Conservation (phyloP, 2,329 filamentous ascomycete genomes). For the Spiromastix sp. region DNA sequence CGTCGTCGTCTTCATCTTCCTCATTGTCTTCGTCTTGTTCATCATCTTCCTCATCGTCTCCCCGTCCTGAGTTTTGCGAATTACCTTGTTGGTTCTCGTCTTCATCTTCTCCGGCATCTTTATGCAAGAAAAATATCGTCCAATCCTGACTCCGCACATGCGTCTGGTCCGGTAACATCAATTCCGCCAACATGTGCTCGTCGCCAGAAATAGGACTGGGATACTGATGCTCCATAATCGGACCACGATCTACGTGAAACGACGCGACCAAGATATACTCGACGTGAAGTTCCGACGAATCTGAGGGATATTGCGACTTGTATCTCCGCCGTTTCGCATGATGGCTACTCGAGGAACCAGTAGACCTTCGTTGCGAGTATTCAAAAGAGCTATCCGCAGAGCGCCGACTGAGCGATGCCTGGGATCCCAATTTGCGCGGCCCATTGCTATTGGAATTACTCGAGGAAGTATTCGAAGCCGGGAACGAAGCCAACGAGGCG, state of each 20-base stretch:
- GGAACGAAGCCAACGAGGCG: slow-evolving; percentile 55
- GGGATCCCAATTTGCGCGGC: slow-evolving; percentile 49
- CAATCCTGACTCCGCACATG: slow-evolving; percentile 93
- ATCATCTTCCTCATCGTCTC: slow-evolving; percentile 30
- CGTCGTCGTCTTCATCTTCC: slow-evolving; percentile 47
- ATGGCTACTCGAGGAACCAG: slow-evolving; percentile 15
- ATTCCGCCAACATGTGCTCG: slow-evolving; percentile 93
- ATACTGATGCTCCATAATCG: slow-evolving; percentile 97
- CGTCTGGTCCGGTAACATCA: slow-evolving; percentile 96
- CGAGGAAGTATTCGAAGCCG: slow-evolving; percentile 33
- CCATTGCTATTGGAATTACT: slow-evolving; percentile 37
- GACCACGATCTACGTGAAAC: slow-evolving; percentile 92
- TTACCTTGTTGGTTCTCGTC: slow-evolving; percentile 48
- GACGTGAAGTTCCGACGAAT: slow-evolving; percentile 79
- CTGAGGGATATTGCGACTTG: slow-evolving; percentile 66
- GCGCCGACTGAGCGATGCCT: slow-evolving; percentile 44
- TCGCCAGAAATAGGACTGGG: slow-evolving; percentile 91
- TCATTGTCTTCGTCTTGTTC: slow-evolving; percentile 39
- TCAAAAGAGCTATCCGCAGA: slow-evolving; percentile 37
- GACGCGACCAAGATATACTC: slow-evolving; percentile 97
- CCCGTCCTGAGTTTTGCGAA: slow-evolving; percentile 40
- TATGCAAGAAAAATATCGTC: slow-evolving; percentile 98
- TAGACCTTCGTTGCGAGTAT: slow-evolving; percentile 28
- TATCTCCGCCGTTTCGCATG: slow-evolving; percentile 27
- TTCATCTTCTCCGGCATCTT: slow-evolving; percentile 79